phyloP scores from a whole-genome alignment of 225 moss, liverwort and hornwort species.

The Rhytidiadelphus loreus region DNA sequence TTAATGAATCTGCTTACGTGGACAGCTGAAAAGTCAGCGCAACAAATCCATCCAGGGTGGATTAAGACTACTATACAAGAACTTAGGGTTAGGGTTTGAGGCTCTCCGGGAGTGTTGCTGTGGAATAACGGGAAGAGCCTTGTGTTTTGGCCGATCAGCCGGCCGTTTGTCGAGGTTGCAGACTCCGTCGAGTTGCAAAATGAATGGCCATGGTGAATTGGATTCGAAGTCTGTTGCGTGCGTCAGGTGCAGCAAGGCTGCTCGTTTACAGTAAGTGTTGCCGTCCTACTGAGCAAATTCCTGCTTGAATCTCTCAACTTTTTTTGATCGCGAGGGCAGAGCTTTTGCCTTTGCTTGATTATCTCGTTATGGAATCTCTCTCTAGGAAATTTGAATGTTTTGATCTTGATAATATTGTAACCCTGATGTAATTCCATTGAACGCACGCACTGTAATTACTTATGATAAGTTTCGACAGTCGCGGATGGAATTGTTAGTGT shows the following conservation, averaged over 20 bases:
- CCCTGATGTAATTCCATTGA: not conserved
- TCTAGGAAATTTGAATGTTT: not conserved
- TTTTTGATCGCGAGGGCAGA: not conserved
- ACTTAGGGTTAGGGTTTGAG: constrained; percentile 14
- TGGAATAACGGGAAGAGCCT: too few species aligned
- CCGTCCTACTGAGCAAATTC: not conserved
- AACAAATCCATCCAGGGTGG: not conserved
- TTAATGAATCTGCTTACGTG: not conserved
- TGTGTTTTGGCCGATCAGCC: not conserved
- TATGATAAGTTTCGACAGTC: not conserved
- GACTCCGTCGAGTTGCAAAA: not conserved
- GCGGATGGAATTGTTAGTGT: not conserved
- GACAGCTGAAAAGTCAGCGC: not conserved
- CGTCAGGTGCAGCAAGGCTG: constrained; percentile 81
- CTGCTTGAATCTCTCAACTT: not conserved
- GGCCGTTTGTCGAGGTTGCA: not conserved
- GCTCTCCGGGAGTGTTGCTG: not conserved
- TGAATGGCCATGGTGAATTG: constrained; percentile 14
- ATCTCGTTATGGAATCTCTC: not conserved
- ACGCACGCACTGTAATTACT: not conserved
- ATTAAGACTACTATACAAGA: not conserved
- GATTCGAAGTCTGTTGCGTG: constrained; percentile 41
- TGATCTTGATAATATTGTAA: not conserved
- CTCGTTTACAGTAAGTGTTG: constrained; percentile 66
- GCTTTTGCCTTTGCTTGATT: not conserved